These are phyloP conservation scores for Solanum boliviense DNA, from an alignment of 257 asterid species.

Conservation along the genomic window DNA sequence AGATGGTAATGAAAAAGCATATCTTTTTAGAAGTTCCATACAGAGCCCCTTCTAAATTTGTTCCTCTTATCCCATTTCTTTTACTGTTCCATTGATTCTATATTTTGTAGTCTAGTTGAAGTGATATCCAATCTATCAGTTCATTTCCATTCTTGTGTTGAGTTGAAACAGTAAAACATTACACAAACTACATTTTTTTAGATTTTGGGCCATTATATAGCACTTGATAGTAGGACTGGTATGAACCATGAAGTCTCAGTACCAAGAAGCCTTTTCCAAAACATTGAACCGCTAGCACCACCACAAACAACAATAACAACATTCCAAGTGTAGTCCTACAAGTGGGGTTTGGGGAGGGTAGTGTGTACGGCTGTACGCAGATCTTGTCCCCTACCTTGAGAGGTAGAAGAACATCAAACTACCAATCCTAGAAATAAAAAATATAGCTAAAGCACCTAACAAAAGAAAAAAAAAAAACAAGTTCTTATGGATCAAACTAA, in stretches of 20 bases:
- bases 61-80: no score
- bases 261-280: neutral
- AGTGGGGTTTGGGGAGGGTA: neutral
- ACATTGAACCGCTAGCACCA: neutral
- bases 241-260: neutral
- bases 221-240: neutral
- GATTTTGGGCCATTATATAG: neutral
- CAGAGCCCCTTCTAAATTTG: conserved; percentile 30
- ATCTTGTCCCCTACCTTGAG: neutral
- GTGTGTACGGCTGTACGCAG: neutral
- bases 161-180: neutral
- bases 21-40: conserved; percentile 76
- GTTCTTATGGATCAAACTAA: neutral
- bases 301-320: neutral
- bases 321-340: neutral
- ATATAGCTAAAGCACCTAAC: neutral
- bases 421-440: neutral
- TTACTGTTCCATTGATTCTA: neutral
- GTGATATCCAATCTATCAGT: neutral
- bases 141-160: neutral
- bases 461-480: neutral
- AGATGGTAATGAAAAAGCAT: conserved; percentile 65
- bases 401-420: neutral
- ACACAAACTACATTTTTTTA: neutral
- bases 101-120: neutral